Evolutionary conservation across 2,329 filamentous ascomycete genomes (phyloP).

Genomic region (Cordyceps cicadae): DNA sequence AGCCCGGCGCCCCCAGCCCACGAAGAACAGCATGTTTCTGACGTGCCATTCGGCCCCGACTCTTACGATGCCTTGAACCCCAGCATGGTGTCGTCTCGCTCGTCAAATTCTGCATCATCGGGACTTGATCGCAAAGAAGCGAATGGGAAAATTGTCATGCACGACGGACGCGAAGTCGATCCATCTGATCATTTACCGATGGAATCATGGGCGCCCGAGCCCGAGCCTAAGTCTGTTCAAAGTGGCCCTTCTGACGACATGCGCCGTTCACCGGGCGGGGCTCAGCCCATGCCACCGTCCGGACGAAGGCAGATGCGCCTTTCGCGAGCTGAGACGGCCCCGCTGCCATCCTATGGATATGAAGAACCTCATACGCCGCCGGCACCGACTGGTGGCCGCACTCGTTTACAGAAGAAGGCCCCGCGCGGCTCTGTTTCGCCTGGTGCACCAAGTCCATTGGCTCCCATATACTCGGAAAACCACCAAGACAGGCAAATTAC

Average conservation of each 20-base stretch:
- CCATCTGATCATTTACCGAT: constrained; percentile 74
- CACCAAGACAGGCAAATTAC: constrained; percentile 36
- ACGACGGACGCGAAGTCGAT: constrained; percentile 69
- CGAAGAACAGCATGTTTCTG: constrained; percentile 45
- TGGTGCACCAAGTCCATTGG: constrained; percentile 40
- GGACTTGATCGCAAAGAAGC: constrained; percentile 38
- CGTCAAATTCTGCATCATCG: constrained; percentile 21
- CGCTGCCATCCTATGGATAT: constrained; percentile 25
- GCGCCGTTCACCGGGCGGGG: constrained; percentile 42
- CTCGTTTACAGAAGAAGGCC: constrained; percentile 57
- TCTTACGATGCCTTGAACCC: constrained; percentile 69
- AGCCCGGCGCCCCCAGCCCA: constrained; percentile 55
- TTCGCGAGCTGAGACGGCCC: constrained; percentile 39
- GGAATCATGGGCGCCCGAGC: constrained; percentile 70
- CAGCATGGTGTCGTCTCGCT: constrained; percentile 29
- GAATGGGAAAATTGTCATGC: constrained; percentile 63
- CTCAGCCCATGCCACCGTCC: constrained; percentile 42
- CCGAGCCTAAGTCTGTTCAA: constrained; percentile 40
- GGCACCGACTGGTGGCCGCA: constrained; percentile 36
- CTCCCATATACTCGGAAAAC: constrained; percentile 43
- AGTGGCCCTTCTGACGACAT: constrained; percentile 24
- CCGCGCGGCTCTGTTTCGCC: constrained; percentile 35
- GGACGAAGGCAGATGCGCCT: constrained; percentile 44
- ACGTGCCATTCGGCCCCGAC: constrained; percentile 65
- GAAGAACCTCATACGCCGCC: constrained; percentile 27